Conservation (phyloP, 495 filamentous ascomycete species). For the Aspergillus nanangensis region DNA sequence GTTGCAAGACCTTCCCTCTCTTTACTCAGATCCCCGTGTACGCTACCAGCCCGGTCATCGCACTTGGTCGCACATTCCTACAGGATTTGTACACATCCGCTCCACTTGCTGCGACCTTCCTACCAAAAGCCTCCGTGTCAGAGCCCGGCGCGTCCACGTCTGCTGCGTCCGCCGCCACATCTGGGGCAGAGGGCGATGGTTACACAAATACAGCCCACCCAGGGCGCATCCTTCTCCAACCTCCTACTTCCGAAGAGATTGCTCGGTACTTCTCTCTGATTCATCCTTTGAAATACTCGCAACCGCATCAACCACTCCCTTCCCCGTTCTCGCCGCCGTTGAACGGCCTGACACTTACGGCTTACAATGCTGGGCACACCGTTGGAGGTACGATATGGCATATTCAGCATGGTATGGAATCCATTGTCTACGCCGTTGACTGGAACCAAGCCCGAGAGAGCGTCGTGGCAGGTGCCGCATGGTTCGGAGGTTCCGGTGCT, state of each 20-base stretch:
- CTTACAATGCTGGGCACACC: slow-evolving; percentile 94
- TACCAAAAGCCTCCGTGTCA: slow-evolving; percentile 62
- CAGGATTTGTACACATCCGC: slow-evolving; percentile 92
- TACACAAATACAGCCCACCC: slow-evolving; percentile 22
- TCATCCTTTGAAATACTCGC: slow-evolving; percentile 91
- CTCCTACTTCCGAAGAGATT: slow-evolving; percentile 83
- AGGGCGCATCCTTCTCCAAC: slow-evolving; percentile 64
- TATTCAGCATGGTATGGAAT: slow-evolving; percentile 94
- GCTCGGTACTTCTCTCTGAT: slow-evolving; percentile 89
- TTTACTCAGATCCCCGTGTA: slow-evolving; percentile 95
- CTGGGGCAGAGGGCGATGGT: slow-evolving; percentile 17
- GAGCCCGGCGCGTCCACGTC: slow-evolving; percentile 56
- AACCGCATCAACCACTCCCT: slow-evolving; percentile 81
- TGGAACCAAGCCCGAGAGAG: slow-evolving; percentile 97
- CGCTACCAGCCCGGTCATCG: slow-evolving; percentile 88
- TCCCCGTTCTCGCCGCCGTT: slow-evolving; percentile 85
- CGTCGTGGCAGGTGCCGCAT: slow-evolving; percentile 86
- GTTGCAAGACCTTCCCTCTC: slow-evolving; percentile 90
- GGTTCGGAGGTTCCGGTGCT: slow-evolving; percentile 77
- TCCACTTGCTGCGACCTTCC: slow-evolving; percentile 76
- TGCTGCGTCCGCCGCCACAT: slow-evolving; percentile 27
- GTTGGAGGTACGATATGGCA: slow-evolving; percentile 98
- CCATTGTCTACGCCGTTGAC: slow-evolving; percentile 94
- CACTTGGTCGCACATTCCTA: slow-evolving; percentile 82
- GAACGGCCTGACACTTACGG: slow-evolving; percentile 90